Base-by-base conservation (phyloP, 2,329 filamentous ascomycete genomes). In the Ophiostoma himal-ulmi region DNA sequence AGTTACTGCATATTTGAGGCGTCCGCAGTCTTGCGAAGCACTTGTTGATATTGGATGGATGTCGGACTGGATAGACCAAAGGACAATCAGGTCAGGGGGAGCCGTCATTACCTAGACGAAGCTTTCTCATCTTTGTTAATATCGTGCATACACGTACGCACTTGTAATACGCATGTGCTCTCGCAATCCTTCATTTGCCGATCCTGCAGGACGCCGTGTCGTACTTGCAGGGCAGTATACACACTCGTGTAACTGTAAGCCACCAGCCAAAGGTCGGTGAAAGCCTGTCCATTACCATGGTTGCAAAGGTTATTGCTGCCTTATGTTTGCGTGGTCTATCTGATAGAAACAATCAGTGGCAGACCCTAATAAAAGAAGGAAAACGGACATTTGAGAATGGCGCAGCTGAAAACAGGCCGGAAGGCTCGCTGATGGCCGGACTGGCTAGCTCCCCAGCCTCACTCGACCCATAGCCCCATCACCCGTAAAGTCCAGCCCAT, bases 141-240 rank as follows among this genome's bases (percentile, higher is more conserved):
- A n/a, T 64, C 39, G 60, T 64, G 34, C 30, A 64, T 34, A 20
- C 30, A 20, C 30, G 14, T 62, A 34, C 34, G n/a, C 34, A 64
- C 60, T 41, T 20, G 36, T 39, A 39, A 39, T 65, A 20, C 57
- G 60, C 60, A 26, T 37, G 36, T 65, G 66, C n/a, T 54, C 52
- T 22, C 41, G 44, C 41, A 60, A 66, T 62, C 34, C 41, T 34
- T 65, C 52, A 37, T 60, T 54, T 69, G 67, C 70, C 70, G 70
- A 71, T 71, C 48, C 67, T 71, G 70, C 70, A 69, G 67, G 60
- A 67, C 60, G 60, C 67, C 62, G 62, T 34, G 70, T 71, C 54
- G 67, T 54, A 71, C 67, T 67, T 60, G 67, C 67, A 69, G 67
- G 44, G 8, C 48, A 13, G 36, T 37, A 30, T 44, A n/a, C 60